Evolutionary conservation across 345 rosid genomes (phyloP), one percentile per base, ranked within the genome.

Genomic region (Populus deltoides): DNA sequence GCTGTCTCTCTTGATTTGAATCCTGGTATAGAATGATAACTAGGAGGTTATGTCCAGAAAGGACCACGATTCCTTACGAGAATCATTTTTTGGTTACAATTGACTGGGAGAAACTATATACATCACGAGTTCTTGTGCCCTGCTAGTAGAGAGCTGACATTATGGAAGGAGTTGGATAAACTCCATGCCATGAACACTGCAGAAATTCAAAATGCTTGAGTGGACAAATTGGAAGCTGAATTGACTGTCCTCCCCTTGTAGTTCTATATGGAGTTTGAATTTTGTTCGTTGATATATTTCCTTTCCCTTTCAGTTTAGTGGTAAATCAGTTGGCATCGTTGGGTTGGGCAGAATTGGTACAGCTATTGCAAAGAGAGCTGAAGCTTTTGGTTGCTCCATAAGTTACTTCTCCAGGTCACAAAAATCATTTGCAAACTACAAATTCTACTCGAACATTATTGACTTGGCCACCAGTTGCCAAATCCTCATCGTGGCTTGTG

Each of bases 301-400:
- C 25, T 29, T 36, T 68, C 22, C 77, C 70, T 84, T 81, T 66
- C 90, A 90, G 92, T 87, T 90, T 75, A 87, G 82, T 67, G 93
- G 91, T 18, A 89, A 90, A 83, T 67, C 90, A 29, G 81, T 88
- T 22, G 92, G 96, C 25, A 90, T 91, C 59, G 66, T 91, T 27
- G 96, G 92, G 25, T 27, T 90, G 77, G 88, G 93, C 73, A 81
- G 93, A 87, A 89, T 92, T 59, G 85, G 90, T 27, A 62, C 85
- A 11, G 92, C 96, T 47, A 83, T 87, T 39, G 91, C 90, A 7
- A 82, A 89, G 81, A 83, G 92, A 86, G 91, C 90, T 16, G 87
- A 86, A 81, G 92, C 90, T 36, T 90, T 91, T 67, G 36, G 81
- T 77, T 90, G 92, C 78, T 78, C 85, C 15, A 85, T 89, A 53